Percentiles rank a stretch among this genome's conserved stretches.
phyloP scores from a whole-genome alignment of 2,329 filamentous ascomycete species.

The Xylaria sp. region DNA sequence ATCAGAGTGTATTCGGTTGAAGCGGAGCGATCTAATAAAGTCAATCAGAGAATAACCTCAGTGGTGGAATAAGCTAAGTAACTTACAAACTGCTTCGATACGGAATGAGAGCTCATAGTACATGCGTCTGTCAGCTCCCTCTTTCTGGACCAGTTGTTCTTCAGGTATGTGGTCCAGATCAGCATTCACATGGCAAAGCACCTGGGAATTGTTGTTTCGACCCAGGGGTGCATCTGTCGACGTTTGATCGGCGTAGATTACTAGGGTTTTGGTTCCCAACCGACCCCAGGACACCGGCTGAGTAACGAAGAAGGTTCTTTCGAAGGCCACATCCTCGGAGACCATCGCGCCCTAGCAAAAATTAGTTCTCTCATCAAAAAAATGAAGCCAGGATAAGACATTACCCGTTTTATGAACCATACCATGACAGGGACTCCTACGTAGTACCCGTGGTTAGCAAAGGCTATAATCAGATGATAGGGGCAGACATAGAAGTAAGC shows the following conservation, averaged over 20 bases:
- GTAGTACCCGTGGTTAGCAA: background rate
- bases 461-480: background rate
- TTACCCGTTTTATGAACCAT: constrained; percentile 48
- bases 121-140: constrained; percentile 41
- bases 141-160: constrained; percentile 35
- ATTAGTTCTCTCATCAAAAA: constrained; percentile 1
- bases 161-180: constrained; percentile 47
- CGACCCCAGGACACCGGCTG: constrained; percentile 39
- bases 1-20: constrained; percentile 48
- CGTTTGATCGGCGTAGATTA: constrained; percentile 41
- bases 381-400: background rate
- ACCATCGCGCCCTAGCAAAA: constrained; percentile 41
- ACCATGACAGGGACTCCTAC: constrained; percentile 39
- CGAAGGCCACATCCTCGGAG: constrained; percentile 44
- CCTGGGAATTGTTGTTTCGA: constrained; percentile 41
- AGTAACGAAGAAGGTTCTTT: constrained; percentile 37
- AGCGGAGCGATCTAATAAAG: constrained; percentile 40
- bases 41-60: background rate
- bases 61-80: background rate
- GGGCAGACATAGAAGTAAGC: too few species aligned
- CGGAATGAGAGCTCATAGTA: constrained; percentile 46
- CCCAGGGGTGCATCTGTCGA: constrained; percentile 37
- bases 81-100: constrained; percentile 45
- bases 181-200: constrained; percentile 43
- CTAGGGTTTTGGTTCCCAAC: constrained; percentile 39